Conservation (phyloP, 192 early-diverging fungal genomes). For the Pilaira anomala region DNA sequence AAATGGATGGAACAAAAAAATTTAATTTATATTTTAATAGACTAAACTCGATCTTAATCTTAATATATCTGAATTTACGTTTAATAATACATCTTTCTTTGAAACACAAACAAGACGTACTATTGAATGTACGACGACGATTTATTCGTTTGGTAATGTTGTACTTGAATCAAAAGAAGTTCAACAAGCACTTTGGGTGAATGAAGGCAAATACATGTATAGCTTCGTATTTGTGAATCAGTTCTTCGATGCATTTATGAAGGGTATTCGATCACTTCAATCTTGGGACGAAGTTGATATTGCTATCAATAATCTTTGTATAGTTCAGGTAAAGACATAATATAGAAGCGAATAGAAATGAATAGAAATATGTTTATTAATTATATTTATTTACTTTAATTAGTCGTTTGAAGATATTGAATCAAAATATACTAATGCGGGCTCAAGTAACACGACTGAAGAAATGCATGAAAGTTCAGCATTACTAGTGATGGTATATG, state of each 20-base stretch:
- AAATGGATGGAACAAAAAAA: too few species aligned
- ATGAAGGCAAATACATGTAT: conserved; percentile 35
- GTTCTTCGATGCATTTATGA: conserved; percentile 51
- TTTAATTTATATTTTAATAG: not conserved
- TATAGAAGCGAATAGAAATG: not conserved
- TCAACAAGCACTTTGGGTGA: conserved; percentile 37
- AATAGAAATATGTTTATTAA: not conserved
- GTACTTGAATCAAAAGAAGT: conserved; percentile 46
- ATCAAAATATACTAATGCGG: conserved; percentile 13
- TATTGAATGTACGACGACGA: conserved; percentile 40
- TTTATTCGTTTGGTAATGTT: conserved; percentile 47
- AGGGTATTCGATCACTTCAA: conserved; percentile 39
- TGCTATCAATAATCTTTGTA: conserved; percentile 44
- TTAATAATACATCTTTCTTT: conserved; percentile 42
- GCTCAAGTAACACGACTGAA: not conserved
- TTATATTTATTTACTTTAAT: not conserved
- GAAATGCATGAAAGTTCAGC: not conserved
- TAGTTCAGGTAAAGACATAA: conserved; percentile 37
- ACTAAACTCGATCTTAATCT: conserved; percentile 39
- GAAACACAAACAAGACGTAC: conserved; percentile 34
- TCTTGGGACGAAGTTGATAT: conserved; percentile 43
- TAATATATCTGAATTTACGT: conserved; percentile 34
- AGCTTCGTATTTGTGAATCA: conserved; percentile 50
- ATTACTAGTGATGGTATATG: conserved; percentile 47
- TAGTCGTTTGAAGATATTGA: conserved; percentile 30